Percentiles rank a stretch among this genome's conserved stretches.
Evolutionary conservation across 164 flowering plant genomes (phyloP).

Genomic region (Annona squamosa): DNA sequence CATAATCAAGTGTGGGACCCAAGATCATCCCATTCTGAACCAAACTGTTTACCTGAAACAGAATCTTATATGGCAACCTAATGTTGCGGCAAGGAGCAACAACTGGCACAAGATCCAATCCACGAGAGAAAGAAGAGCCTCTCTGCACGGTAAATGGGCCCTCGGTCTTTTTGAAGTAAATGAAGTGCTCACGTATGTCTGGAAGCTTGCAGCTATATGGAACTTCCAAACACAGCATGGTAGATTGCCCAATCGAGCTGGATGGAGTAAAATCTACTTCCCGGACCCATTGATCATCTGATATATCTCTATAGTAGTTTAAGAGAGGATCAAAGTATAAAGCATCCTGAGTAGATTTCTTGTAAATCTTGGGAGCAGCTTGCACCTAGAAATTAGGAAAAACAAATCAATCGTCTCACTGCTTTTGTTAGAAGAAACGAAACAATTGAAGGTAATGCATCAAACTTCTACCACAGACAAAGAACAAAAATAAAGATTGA

Average conservation of each 20-base stretch:
- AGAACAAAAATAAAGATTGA: no score
- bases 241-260: conserved; percentile 65
- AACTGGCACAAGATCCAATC: conserved; percentile 53
- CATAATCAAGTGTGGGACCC: conserved; percentile 48
- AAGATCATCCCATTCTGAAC: conserved; percentile 73
- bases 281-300: conserved; percentile 67
- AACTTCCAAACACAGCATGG: conserved; percentile 65
- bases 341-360: conserved; percentile 27
- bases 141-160: conserved; percentile 28
- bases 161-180: conserved; percentile 35
- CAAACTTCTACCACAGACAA: no score
- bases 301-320: conserved; percentile 36
- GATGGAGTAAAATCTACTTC: conserved; percentile 61
- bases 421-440: not conserved
- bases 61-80: conserved; percentile 48
- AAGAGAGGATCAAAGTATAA: conserved; percentile 15
- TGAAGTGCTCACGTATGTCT: conserved; percentile 38
- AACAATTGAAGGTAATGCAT: no score
- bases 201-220: conserved; percentile 37
- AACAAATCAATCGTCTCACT: not conserved
- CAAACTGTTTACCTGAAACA: conserved; percentile 59
- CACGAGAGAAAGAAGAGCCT: conserved; percentile 36
- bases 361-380: conserved; percentile 65
- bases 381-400: conserved; percentile 30
- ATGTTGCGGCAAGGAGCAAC: conserved; percentile 35